A percentile compares a stretch with the other conserved stretches of the same genome.
Evolutionary conservation across 2,329 filamentous ascomycete genomes (phyloP).

Genomic region (Ascochyta koolunga): DNA sequence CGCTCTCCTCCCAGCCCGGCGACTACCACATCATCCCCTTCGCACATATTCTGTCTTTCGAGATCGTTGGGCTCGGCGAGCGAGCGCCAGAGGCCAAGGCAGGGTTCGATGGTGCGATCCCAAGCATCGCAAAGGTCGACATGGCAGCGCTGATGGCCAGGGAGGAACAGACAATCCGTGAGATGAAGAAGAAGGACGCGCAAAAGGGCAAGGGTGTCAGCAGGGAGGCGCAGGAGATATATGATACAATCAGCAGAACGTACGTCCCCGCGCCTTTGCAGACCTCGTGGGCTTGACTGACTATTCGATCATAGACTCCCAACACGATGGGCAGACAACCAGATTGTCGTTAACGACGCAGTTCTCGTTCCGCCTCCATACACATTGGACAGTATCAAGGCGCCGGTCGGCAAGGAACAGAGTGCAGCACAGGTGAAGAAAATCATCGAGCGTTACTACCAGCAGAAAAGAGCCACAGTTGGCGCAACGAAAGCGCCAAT

Average conservation of each 20-base stretch:
- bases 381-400: conserved; percentile 60
- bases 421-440: conserved; percentile 52
- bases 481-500: conserved; percentile 30
- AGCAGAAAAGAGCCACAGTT: conserved; percentile 47
- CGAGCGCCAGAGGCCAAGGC: conserved; percentile 44
- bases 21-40: conserved; percentile 68
- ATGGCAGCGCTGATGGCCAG: conserved; percentile 60
- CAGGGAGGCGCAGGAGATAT: conserved; percentile 67
- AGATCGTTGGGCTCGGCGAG: conserved; percentile 54
- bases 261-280: conserved; percentile 39
- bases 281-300: conserved; percentile 8
- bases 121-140: conserved; percentile 60
- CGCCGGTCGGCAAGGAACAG: conserved; percentile 50
- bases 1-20: conserved; percentile 51
- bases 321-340: conserved; percentile 63
- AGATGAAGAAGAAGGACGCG: conserved; percentile 63
- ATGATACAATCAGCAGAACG: conserved; percentile 65
- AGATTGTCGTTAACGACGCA: conserved; percentile 66
- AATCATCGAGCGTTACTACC: conserved; percentile 54
- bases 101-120: conserved; percentile 53
- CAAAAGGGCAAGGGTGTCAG: conserved; percentile 66
- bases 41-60: conserved; percentile 63
- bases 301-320: conserved; percentile 50
- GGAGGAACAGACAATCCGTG: conserved; percentile 61
- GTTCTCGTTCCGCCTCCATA: conserved; percentile 66